Conservation (phyloP, 805 yeast genomes). For the Metschnikowia similis region DNA sequence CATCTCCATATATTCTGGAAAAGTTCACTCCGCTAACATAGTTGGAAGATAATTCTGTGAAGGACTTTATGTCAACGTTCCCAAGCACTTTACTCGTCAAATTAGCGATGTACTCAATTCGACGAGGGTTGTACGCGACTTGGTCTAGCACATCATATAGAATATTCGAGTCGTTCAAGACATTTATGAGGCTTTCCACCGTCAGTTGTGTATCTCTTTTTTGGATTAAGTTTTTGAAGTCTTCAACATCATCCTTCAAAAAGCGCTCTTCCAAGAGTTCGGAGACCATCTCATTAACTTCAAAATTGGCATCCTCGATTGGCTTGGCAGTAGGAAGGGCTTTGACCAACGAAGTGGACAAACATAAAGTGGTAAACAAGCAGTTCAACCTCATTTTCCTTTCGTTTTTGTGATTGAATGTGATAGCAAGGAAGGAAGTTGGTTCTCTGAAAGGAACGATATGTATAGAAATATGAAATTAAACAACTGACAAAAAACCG, state of each 20-base stretch:
- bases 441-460: not conserved
- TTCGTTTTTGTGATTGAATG: not conserved
- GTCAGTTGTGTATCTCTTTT: constrained; percentile 21
- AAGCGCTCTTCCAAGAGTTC: constrained; percentile 7
- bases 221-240: constrained; percentile 7
- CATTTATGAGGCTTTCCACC: constrained; percentile 20
- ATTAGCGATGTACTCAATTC: constrained; percentile 29
- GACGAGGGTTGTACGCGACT: constrained; percentile 27
- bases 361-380: constrained; percentile 8
- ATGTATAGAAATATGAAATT: not conserved
- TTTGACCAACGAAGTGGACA: constrained; percentile 8
- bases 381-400: constrained; percentile 12
- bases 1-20: constrained; percentile 20
- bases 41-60: constrained; percentile 6
- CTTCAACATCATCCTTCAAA: constrained; percentile 11
- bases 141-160: constrained; percentile 33
- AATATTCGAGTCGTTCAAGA: constrained; percentile 31
- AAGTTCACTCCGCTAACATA: constrained; percentile 11
- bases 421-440: not conserved
- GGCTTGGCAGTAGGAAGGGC: constrained; percentile 23
- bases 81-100: constrained; percentile 23
- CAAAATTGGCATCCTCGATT: constrained; percentile 12
- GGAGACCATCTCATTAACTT: constrained; percentile 5
- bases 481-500: not conserved
- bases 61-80: constrained; percentile 10